Evolutionary conservation across 73 alveolate species (phyloP), one percentile per base, ranked within the genome.

Genomic region (Paramecium octaurelia): DNA sequence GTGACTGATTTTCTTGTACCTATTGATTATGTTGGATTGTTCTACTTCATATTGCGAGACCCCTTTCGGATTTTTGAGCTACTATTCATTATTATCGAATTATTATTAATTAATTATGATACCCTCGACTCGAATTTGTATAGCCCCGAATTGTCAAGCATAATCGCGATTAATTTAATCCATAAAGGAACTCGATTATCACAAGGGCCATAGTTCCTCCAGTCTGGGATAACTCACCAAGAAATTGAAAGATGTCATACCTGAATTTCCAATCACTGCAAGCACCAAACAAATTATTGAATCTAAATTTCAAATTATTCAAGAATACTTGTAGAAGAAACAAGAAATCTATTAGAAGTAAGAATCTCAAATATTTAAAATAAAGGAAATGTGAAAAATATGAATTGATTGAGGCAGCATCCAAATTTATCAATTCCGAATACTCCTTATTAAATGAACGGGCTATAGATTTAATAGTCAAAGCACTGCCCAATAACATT

Each of bases 31-130:
- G 27, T 12, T 12, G 6, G 6, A 64, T 10, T 27, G 29, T 27
- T 31, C 11, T 42, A 80, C 57, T 80, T 80, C 91, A 80, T 80
- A 14, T 80, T 80, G 23, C 91, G 48, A 24, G 91, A 80, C 2
- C 91, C 91, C 75, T 80, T 80, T 43, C 91, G 42, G 16, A 73
- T 73, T 73, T 73, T 73, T 73, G 24, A 64, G 84, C 84, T 64
- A 64, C 84, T 64, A 64, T 64, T 64, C 84, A 64, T 64, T 64
- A 64, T 31, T 64, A 54, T 54, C 21, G 14, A 54, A 18, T 18
- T 54, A 54, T 54, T 54, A 54, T 4, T 54, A 18, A 54, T 64
- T 64, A 64, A 31, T 64, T 64, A 64, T 64, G 84, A 64, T 64
- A 23, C 70, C 76, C n/a, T 80, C 91, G 16, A 80, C 91, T 20